phyloP scores from a whole-genome alignment of 257 asterid species.

The Nicotiana otophora region DNA sequence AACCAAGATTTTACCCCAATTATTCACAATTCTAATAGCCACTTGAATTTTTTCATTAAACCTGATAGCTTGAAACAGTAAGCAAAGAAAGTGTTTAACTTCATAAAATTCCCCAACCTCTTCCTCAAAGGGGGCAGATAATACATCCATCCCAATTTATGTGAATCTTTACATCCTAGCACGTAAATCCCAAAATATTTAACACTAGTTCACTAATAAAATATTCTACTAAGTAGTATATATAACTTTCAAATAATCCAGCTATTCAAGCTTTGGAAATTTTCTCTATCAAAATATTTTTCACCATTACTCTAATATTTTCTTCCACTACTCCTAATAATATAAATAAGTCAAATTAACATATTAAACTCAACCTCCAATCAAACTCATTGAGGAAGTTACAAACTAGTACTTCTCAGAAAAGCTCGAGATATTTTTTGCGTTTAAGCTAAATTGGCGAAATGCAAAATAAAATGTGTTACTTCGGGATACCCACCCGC shows the following conservation, averaged over 20 bases:
- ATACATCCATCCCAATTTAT: background rate
- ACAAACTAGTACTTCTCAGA: background rate
- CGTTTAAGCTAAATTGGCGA: background rate
- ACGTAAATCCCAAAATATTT: background rate
- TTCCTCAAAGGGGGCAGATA: background rate
- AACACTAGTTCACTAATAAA: background rate
- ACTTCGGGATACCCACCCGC: background rate
- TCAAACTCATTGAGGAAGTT: background rate
- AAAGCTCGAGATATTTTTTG: background rate
- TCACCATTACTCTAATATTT: background rate
- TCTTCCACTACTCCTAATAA: background rate
- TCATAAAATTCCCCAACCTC: background rate
- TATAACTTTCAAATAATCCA: background rate
- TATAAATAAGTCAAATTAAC: background rate
- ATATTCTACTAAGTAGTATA: background rate
- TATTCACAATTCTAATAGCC: background rate
- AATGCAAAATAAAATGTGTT: background rate
- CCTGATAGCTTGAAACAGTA: background rate
- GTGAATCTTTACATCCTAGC: background rate
- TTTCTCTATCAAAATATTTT: background rate
- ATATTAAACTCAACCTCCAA: background rate
- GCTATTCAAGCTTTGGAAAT: background rate
- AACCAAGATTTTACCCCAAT: background rate
- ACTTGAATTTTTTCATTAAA: background rate
- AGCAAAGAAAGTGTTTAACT: background rate